A percentile compares a stretch with the other conserved stretches of the same genome.
Evolutionary conservation across 352 stramenopile species (phyloP).

Genomic region (Globisporangium middletonii): DNA sequence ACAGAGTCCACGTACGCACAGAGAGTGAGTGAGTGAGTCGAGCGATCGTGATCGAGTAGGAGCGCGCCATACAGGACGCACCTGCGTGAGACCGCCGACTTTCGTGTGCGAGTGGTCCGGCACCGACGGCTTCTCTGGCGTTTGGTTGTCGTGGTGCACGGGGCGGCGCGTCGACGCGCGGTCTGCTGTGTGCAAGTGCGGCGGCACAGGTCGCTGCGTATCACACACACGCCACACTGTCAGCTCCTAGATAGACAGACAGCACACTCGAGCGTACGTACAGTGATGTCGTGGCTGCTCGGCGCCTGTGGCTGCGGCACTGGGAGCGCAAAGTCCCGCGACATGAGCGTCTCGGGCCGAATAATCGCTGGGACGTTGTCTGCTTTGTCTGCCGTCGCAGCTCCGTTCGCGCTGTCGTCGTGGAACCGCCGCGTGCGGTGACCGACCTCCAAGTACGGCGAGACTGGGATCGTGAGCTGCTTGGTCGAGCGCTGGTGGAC

Average conservation of each 20-base stretch:
- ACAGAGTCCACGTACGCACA: conserved; percentile 3
- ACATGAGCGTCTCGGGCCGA: conserved; percentile 14
- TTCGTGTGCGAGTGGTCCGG: conserved; percentile 23
- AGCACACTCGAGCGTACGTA: neutral
- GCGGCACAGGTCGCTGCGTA: conserved; percentile 14
- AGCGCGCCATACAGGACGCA: conserved; percentile 10
- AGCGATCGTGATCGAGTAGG: neutral
- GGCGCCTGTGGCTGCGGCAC: neutral
- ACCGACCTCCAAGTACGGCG: conserved; percentile 57
- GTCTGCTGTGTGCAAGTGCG: conserved; percentile 36
- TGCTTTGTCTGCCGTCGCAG: conserved; percentile 1
- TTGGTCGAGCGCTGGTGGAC: conserved; percentile 76
- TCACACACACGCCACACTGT: neutral
- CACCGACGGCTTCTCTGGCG: conserved; percentile 16
- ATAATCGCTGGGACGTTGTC: conserved; percentile 1
- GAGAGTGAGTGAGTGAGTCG: neutral
- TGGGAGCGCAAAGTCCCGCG: conserved; percentile 11
- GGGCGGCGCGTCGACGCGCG: conserved; percentile 25
- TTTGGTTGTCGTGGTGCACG: conserved; percentile 17
- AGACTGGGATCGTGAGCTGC: conserved; percentile 73
- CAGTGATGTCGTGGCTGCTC: conserved; percentile 4
- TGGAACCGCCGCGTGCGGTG: conserved; percentile 39
- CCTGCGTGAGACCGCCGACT: conserved; percentile 31
- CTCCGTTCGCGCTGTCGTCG: conserved; percentile 1
- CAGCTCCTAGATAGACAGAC: neutral